Evolutionary conservation across 1,284 basidiomycete genomes (phyloP).

Genomic region (Malassezia dermatis): DNA sequence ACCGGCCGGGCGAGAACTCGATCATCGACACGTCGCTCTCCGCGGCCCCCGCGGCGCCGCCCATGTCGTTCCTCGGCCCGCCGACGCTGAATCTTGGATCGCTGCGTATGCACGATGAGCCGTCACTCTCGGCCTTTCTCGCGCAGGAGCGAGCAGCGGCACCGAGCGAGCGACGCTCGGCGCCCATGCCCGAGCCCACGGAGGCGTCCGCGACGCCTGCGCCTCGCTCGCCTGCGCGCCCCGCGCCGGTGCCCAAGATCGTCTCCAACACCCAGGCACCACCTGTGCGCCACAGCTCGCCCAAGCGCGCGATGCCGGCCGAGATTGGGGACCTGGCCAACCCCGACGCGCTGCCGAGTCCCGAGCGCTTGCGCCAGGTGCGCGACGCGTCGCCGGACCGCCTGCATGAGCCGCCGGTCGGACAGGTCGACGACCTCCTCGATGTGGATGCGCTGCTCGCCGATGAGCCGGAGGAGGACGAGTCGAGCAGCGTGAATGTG

Average conservation of each 20-base stretch:
- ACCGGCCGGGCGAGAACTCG: constrained; percentile 12
- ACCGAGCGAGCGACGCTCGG: not conserved
- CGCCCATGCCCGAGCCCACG: not conserved
- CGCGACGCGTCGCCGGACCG: not conserved
- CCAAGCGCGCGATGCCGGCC: not conserved
- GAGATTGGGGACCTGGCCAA: not conserved
- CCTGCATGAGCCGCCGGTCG: not conserved
- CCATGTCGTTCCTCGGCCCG: constrained; percentile 1
- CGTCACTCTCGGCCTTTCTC: not conserved
- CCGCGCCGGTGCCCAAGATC: not conserved
- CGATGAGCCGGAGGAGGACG: not conserved
- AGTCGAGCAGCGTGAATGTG: not conserved
- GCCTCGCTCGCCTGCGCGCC: not conserved
- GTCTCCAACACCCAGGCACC: not conserved
- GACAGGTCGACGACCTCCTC: not conserved
- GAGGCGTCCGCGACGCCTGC: not conserved
- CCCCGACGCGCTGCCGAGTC: not conserved
- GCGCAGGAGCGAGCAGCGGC: not conserved
- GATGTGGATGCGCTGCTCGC: constrained; percentile 9
- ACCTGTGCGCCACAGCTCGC: not conserved
- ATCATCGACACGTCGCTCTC: not conserved
- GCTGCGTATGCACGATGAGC: not conserved
- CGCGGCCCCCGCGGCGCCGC: not conserved
- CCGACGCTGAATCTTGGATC: not conserved
- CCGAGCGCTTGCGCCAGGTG: not conserved